Evolutionary conservation across 1,284 basidiomycete genomes (phyloP).

Genomic region (Sphagnurus paluster): DNA sequence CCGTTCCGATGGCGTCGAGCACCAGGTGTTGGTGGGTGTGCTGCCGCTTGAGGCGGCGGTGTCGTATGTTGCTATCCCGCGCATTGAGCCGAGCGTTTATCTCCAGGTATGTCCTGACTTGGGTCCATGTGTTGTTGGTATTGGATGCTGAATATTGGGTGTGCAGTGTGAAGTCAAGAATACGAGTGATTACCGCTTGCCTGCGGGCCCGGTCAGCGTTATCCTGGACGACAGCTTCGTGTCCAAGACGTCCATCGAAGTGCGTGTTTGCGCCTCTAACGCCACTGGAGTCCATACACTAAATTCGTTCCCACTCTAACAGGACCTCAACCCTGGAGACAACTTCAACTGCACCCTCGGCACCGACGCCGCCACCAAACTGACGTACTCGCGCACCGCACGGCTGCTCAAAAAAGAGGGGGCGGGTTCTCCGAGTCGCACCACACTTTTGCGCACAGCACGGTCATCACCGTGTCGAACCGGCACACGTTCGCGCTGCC

Average conservation of each 20-base stretch:
- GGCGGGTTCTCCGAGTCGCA: constrained; percentile 45
- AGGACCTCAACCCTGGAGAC: constrained; percentile 50
- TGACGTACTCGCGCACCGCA: constrained; percentile 46
- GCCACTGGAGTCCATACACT: neutral
- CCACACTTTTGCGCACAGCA: constrained; percentile 44
- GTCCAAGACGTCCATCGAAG: constrained; percentile 45
- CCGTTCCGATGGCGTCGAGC: constrained; percentile 51
- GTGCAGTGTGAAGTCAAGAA: constrained; percentile 50
- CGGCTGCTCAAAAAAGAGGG: constrained; percentile 31
- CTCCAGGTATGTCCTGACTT: constrained; percentile 46
- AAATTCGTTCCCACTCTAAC: neutral
- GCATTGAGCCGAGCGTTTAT: constrained; percentile 45
- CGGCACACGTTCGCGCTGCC: constrained; percentile 17
- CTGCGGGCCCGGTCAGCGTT: constrained; percentile 51
- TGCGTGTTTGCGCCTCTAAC: constrained; percentile 23
- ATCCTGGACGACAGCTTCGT: constrained; percentile 52
- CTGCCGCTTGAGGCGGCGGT: constrained; percentile 47
- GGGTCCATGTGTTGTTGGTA: too few species aligned
- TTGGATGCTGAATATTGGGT: neutral
- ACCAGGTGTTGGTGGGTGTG: constrained; percentile 53
- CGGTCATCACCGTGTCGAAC: constrained; percentile 47
- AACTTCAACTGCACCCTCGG: constrained; percentile 58
- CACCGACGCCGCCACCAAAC: constrained; percentile 45
- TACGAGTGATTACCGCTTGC: constrained; percentile 49
- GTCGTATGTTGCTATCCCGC: constrained; percentile 51